phyloP scores from a whole-genome alignment of 1,284 basidiomycete genomes.

The Austroboletus novae-zelandiae region DNA sequence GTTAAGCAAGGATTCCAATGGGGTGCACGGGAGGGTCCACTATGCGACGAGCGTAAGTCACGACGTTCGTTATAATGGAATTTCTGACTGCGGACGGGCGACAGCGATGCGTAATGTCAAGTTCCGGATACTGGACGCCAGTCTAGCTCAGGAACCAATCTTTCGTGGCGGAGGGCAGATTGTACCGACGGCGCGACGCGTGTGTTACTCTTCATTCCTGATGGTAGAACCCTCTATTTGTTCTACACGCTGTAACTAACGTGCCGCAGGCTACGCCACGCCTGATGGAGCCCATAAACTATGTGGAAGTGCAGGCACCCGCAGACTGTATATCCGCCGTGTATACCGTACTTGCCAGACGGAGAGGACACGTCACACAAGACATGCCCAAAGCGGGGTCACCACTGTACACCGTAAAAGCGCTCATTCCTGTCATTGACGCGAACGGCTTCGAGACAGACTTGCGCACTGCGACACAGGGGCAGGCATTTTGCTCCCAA shows the following conservation, averaged over 20 bases:
- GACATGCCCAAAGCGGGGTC: conserved; percentile 98
- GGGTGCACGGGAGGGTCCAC: conserved; percentile 94
- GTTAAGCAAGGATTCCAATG: conserved; percentile 99
- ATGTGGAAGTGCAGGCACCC: conserved; percentile 97
- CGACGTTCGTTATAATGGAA: conserved; percentile 3
- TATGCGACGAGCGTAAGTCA: conserved; percentile 95
- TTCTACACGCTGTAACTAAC: conserved; percentile 3
- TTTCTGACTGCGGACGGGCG: conserved; percentile 1
- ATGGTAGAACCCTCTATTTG: conserved; percentile 58
- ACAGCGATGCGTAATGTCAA: conserved; percentile 97
- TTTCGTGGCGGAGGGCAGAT: conserved; percentile 98
- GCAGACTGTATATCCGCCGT: conserved; percentile 98
- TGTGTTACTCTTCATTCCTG: conserved; percentile 98
- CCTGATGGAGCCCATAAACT: conserved; percentile 96
- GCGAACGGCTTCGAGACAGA: conserved; percentile 99
- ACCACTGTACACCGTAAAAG: conserved; percentile 96
- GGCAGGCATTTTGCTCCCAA: conserved; percentile 96
- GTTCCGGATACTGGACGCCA: conserved; percentile 92
- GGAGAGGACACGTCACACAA: conserved; percentile 96
- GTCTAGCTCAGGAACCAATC: conserved; percentile 91
- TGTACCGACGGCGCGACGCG: conserved; percentile 94
- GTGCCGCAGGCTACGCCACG: conserved; percentile 75
- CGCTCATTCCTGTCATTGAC: conserved; percentile 96
- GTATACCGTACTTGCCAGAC: conserved; percentile 94
- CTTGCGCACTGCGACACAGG: conserved; percentile 93